Evolutionary conservation across 2,329 filamentous ascomycete genomes (phyloP).

Genomic region (Aureobasidium leucospermi): DNA sequence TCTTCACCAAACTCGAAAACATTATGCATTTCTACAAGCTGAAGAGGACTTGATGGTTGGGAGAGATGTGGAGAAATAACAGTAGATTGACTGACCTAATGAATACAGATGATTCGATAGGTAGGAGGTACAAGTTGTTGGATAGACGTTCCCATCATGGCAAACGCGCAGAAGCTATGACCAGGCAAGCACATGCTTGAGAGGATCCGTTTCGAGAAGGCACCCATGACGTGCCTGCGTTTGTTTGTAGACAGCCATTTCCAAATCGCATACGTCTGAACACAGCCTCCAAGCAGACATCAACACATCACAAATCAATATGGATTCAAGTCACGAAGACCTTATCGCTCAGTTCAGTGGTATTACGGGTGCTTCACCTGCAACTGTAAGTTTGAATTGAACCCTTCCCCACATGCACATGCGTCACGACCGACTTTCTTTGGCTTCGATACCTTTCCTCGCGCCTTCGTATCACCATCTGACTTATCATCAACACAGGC

Average conservation of each 20-base stretch:
- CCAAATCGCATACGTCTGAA: neutral
- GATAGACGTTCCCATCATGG: neutral
- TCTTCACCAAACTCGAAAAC: too few species aligned
- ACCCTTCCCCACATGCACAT: neutral
- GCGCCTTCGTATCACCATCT: neutral
- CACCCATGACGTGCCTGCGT: neutral
- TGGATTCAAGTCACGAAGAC: conserved; percentile 26
- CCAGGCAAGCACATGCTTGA: neutral
- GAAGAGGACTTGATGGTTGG: neutral
- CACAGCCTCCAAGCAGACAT: neutral
- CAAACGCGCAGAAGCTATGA: neutral
- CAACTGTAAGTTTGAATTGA: conserved; percentile 22
- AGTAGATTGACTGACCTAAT: too few species aligned
- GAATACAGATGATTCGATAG: too few species aligned
- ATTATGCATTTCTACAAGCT: too few species aligned
- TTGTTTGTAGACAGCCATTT: neutral
- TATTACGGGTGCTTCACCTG: conserved; percentile 29
- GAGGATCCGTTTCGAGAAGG: neutral
- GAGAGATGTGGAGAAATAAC: too few species aligned
- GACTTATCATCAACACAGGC: conserved; percentile 27
- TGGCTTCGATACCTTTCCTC: neutral
- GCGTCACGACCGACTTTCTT: neutral
- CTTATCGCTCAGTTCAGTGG: conserved; percentile 30
- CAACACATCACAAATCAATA: conserved; percentile 13
- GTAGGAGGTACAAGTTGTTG: neutral